Percentiles rank a stretch among this genome's conserved stretches.
Evolutionary conservation across 805 yeast genomes (phyloP).

Genomic region (Cyberlindnera maclurae): DNA sequence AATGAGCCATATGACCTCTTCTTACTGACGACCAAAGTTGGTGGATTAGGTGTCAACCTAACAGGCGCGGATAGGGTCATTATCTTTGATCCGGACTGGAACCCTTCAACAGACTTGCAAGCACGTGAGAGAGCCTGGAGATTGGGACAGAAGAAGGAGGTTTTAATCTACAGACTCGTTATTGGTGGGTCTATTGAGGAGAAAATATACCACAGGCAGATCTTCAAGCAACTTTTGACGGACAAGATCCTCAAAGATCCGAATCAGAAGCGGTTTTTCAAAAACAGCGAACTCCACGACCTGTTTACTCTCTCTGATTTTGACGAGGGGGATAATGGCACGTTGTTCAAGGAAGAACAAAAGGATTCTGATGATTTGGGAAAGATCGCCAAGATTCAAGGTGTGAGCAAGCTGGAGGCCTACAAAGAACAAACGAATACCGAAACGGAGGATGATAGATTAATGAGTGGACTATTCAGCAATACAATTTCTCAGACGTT

Average conservation of each 20-base stretch:
- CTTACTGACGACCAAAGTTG: conserved; percentile 87
- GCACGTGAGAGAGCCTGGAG: conserved; percentile 98
- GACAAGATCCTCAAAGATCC: conserved; percentile 94
- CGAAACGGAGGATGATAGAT: conserved; percentile 47
- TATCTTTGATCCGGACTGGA: conserved; percentile 97
- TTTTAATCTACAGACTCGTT: conserved; percentile 83
- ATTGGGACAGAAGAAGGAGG: conserved; percentile 89
- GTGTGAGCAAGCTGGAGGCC: conserved; percentile 67
- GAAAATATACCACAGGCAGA: conserved; percentile 93
- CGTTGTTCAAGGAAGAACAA: conserved; percentile 37
- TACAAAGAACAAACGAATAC: conserved; percentile 36
- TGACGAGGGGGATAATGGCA: conserved; percentile 38
- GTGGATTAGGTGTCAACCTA: conserved; percentile 89
- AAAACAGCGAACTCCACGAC: conserved; percentile 86
- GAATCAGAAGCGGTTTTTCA: conserved; percentile 87
- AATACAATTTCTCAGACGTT: conserved; percentile 68
- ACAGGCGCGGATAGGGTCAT: conserved; percentile 95
- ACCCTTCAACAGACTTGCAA: conserved; percentile 94
- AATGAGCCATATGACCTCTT: conserved; percentile 56
- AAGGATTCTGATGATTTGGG: conserved; percentile 58
- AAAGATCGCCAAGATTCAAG: conserved; percentile 55
- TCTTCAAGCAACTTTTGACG: conserved; percentile 88
- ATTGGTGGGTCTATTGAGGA: conserved; percentile 95
- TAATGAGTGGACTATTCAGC: conserved; percentile 69
- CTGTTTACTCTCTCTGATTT: conserved; percentile 76